These are phyloP conservation scores for Medicago arabica DNA, from an alignment of 306 rosid genomes.

Conservation along the genomic window DNA sequence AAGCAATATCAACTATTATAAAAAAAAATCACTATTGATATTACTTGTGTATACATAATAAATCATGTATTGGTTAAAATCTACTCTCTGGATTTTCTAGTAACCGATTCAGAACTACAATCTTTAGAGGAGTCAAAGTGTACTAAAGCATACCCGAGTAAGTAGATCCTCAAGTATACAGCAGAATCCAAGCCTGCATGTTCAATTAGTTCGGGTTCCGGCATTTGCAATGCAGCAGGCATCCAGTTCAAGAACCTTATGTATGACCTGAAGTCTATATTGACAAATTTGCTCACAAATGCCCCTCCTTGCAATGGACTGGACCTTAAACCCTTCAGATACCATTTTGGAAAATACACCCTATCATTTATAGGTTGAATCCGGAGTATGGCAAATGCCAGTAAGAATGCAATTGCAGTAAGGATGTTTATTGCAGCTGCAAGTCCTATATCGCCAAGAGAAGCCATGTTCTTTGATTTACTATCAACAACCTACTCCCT, in stretches of 20 bases:
- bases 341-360: constrained; percentile 99
- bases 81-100: background rate
- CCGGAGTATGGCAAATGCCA: constrained; percentile 84
- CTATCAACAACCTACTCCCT: constrained; percentile 40
- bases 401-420: constrained; percentile 72
- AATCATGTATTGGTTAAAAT: background rate
- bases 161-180: constrained; percentile 88
- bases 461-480: constrained; percentile 62
- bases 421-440: constrained; percentile 91
- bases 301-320: constrained; percentile 77
- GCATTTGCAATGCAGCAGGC: constrained; percentile 95
- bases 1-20: background rate
- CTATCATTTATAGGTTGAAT: constrained; percentile 94
- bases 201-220: constrained; percentile 89
- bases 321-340: constrained; percentile 81
- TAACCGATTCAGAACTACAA: background rate
- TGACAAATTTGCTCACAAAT: constrained; percentile 77
- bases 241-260: constrained; percentile 84
- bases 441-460: constrained; percentile 79
- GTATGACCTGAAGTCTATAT: constrained; percentile 85
- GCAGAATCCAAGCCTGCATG: constrained; percentile 97
- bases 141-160: constrained; percentile 68
- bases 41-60: background rate
- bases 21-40: background rate
- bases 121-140: background rate